Evolutionary conservation across 768 basidiomycete genomes (phyloP).

Genomic region (Lyophyllum shimeji): DNA sequence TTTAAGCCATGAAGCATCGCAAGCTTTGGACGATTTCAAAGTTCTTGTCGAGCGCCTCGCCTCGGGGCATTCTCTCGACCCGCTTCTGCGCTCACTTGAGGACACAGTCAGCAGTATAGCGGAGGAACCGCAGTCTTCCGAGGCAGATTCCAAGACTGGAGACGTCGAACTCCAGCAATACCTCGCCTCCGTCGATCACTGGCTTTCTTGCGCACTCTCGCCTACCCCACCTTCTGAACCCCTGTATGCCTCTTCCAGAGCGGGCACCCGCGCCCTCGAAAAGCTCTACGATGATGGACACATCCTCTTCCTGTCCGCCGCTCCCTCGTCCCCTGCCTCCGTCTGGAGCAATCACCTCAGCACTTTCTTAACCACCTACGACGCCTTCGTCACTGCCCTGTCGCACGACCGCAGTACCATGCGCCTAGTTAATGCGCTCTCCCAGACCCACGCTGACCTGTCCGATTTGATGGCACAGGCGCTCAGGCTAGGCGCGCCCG

Average conservation of each 20-base stretch:
- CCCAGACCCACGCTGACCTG: constrained; percentile 11
- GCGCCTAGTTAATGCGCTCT: constrained; percentile 16
- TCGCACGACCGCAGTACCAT: constrained; percentile 20
- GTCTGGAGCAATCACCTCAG: constrained; percentile 18
- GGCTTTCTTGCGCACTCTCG: constrained; percentile 22
- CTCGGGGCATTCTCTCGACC: constrained; percentile 30
- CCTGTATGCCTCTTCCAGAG: constrained; percentile 22
- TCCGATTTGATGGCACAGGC: constrained; percentile 11
- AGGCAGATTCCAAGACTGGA: neutral
- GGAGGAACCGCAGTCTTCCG: neutral
- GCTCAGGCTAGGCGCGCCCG: constrained; percentile 5
- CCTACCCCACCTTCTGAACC: constrained; percentile 10
- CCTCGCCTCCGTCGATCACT: constrained; percentile 17
- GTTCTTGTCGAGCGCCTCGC: constrained; percentile 33
- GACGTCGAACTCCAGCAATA: constrained; percentile 19
- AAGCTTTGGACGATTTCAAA: constrained; percentile 28
- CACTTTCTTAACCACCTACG: constrained; percentile 13
- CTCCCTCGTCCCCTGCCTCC: neutral
- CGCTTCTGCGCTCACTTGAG: constrained; percentile 16
- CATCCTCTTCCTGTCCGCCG: constrained; percentile 13
- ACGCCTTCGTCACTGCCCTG: constrained; percentile 19
- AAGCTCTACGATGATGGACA: constrained; percentile 23
- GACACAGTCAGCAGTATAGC: neutral
- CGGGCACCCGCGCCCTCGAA: constrained; percentile 20
- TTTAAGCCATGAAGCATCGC: neutral